phyloP scores from a whole-genome alignment of 345 rosid species.

The Arabis alpina region DNA sequence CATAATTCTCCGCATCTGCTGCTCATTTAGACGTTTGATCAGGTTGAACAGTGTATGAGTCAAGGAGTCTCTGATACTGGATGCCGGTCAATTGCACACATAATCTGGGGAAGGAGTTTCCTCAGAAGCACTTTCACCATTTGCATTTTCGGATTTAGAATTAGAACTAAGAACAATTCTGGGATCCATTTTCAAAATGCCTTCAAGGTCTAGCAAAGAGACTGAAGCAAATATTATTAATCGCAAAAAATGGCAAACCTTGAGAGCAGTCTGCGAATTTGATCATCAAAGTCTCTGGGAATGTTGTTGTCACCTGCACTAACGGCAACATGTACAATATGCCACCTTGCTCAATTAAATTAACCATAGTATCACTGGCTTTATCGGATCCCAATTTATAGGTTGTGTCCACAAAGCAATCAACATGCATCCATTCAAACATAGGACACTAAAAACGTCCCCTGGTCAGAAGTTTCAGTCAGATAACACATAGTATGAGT shows the following conservation, averaged over 20 bases:
- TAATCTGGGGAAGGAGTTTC: conserved; percentile 94
- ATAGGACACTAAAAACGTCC: conserved; percentile 80
- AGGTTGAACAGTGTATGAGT: conserved; percentile 92
- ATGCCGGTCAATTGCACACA: conserved; percentile 99
- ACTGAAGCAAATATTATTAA: too few relatives aligned
- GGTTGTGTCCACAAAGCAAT: too few relatives aligned
- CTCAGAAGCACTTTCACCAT: conserved; percentile 50
- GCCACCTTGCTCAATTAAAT: too few relatives aligned
- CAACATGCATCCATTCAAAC: conserved; percentile 93
- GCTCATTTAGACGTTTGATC: conserved; percentile 96
- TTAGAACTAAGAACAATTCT: conserved; percentile 48
- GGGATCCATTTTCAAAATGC: conserved; percentile 49
- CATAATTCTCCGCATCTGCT: conserved; percentile 93
- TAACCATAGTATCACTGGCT: too few relatives aligned
- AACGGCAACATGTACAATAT: too few relatives aligned
- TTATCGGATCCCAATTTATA: too few relatives aligned
- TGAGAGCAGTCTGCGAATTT: too few relatives aligned
- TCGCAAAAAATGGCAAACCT: too few relatives aligned
- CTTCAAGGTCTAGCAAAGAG: conserved; percentile 45
- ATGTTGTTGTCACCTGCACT: too few relatives aligned
- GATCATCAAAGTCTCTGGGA: too few relatives aligned
- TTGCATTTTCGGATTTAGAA: conserved; percentile 49
- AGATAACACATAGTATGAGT: conserved; percentile 18
- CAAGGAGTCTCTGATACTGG: conserved; percentile 83
- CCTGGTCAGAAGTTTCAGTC: conserved; percentile 47